A percentile compares a stretch with the other conserved stretches of the same genome.
Evolutionary conservation across 768 basidiomycete species (phyloP).

Genomic region (Polyporus arcularius): DNA sequence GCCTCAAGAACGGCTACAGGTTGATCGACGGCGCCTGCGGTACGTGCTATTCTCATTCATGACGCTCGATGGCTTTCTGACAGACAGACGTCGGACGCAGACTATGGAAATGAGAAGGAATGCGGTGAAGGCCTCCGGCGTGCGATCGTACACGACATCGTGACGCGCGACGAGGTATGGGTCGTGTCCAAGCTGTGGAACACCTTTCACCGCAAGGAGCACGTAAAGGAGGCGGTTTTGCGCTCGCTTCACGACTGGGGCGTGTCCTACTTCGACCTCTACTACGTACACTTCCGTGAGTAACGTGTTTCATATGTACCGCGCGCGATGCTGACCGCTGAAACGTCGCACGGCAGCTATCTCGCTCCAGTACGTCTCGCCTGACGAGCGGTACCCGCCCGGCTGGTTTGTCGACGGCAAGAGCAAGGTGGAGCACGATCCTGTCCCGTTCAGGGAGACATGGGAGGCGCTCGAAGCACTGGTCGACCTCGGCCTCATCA

Average conservation of each 20-base stretch:
- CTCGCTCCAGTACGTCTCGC: constrained; percentile 41
- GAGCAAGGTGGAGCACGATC: constrained; percentile 32
- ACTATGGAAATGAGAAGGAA: constrained; percentile 45
- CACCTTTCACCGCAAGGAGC: constrained; percentile 40
- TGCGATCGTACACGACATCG: constrained; percentile 40
- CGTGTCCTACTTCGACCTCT: constrained; percentile 36
- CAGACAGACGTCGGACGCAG: constrained; percentile 37
- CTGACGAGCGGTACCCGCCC: constrained; percentile 40
- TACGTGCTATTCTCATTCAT: not conserved
- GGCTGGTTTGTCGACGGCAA: constrained; percentile 41
- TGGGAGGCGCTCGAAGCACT: constrained; percentile 46
- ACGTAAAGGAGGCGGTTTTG: constrained; percentile 34
- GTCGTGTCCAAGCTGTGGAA: constrained; percentile 38
- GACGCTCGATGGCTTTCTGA: not conserved
- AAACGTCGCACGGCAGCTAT: constrained; percentile 36
- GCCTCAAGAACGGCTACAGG: constrained; percentile 23
- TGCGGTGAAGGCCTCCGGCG: constrained; percentile 36
- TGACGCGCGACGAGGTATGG: constrained; percentile 45
- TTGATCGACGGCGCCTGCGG: constrained; percentile 25
- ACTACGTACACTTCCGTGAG: constrained; percentile 30
- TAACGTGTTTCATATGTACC: not conserved
- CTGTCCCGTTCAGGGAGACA: constrained; percentile 38
- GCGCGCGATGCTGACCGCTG: not conserved
- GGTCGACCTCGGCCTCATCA: constrained; percentile 37
- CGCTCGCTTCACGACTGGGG: constrained; percentile 41